Base-by-base conservation (phyloP, 2,329 filamentous ascomycete species). In the Colletotrichum karsti region DNA sequence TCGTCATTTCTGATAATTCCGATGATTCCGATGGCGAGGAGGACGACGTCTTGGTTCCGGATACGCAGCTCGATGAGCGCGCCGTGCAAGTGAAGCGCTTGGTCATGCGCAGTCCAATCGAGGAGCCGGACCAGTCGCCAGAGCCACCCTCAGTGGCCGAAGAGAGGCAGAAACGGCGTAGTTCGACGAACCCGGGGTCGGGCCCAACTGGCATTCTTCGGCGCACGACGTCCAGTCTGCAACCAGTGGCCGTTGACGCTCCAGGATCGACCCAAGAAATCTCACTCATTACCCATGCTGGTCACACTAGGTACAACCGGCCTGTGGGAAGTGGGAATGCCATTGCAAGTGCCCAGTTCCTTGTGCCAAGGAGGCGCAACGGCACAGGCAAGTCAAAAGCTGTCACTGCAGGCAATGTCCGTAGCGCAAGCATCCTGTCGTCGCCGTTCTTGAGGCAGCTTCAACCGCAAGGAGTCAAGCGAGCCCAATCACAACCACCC, bases 31-130 rank as follows among this genome's bases (percentile, higher is more conserved):
- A 53, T 28, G n/a, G n/a, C n/a, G 28, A 50, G 46, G 28, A 24
- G n/a, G 20, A 22, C 15, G 42, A 50, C 9, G n/a, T 9, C 15
- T 20, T 48, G 18, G 51, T 24, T 7, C 51, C 33, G 6, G 51
- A 54, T 12, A 39, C 51, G 18, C 51, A n/a, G 30, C 9, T 5
- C 26, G n/a, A 18, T 15, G 46, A 50, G 46, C 24, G 28, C 24
- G 24, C 26, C 24, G 15, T 28, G 2, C 46, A 30, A 30, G 8
- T 5, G 39, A 65, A 59, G 22, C 41, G 61, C 15, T 13, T 50
- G 18, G 39, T 68, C 8, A 46, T 68, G 12, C 46, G 39, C 15
- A 68, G 53, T 48, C 65, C 65, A 28, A 15, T 68, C 8, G 44
- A 46, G 24, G 65, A 64, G 12, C 24, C 46, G 22, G 4, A 13